These are phyloP conservation scores for Thymus mandschuricus DNA, from an alignment of 257 asterid species.

Conservation along the genomic window DNA sequence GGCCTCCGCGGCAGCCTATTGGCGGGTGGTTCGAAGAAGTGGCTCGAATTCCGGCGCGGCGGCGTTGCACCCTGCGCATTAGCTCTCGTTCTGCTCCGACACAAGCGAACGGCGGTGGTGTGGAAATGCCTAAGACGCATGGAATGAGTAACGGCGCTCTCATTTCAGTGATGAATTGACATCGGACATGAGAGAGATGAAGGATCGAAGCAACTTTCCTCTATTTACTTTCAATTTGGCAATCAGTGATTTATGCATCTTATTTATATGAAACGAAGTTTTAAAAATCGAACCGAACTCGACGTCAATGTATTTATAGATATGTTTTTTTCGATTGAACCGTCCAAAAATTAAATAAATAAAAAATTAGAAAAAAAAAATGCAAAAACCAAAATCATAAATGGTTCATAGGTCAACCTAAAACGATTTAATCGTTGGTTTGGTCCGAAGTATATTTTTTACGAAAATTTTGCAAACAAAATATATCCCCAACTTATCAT, in stretches of 20 bases:
- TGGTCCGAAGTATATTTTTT: too few relatives aligned
- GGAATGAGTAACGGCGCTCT: background rate
- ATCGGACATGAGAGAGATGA: background rate
- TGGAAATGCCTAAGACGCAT: slow-evolving; percentile 51
- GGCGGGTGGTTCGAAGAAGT: slow-evolving; percentile 30
- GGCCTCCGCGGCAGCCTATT: slow-evolving; percentile 26
- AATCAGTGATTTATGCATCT: too few relatives aligned
- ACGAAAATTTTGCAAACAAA: too few relatives aligned
- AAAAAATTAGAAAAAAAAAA: too few relatives aligned
- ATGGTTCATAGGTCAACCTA: too few relatives aligned
- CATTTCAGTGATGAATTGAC: slow-evolving; percentile 9
- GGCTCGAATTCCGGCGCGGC: slow-evolving; percentile 25
- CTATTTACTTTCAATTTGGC: background rate
- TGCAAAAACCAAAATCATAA: too few relatives aligned
- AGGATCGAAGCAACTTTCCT: background rate
- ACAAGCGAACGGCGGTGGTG: slow-evolving; percentile 38
- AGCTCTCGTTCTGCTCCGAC: slow-evolving; percentile 12
- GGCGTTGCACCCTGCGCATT: slow-evolving; percentile 31
- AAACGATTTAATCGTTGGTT: too few relatives aligned
- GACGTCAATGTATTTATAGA: background rate
- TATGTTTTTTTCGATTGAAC: background rate
- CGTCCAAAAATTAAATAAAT: too few relatives aligned
- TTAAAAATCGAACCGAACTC: too few relatives aligned
- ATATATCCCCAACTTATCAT: too few relatives aligned
- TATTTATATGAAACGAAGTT: background rate